Base-by-base conservation (phyloP, 208 protist species). In the Leptomonas seymouri region DNA sequence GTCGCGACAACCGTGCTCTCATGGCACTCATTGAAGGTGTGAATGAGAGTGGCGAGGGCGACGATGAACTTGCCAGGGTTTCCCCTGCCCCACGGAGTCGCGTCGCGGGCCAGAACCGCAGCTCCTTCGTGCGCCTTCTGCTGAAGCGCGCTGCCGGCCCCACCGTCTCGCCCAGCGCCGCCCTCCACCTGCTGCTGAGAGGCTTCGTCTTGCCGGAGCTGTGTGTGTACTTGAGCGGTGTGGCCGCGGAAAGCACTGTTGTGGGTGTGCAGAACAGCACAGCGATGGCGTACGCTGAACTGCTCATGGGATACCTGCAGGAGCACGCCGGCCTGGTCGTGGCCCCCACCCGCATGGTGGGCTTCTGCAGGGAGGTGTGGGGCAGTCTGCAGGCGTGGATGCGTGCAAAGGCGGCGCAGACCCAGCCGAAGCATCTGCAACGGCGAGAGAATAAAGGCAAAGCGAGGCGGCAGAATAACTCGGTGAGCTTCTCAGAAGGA, bases 191-290 rank as follows among this genome's bases (percentile, higher is more conserved):
- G 21, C 68, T 94, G 9, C 49, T 87, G n/a, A 58, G 77, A 16
- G 86, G 86, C 46, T 94, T 94, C 60, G 65, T 83, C 1, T 51
- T 94, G 16, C 82, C 87, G 6, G 89, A 94, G 74, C 50, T 94
- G 49, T 92, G 81, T 63, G 71, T 84, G 7, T 91, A 91, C 76
- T 49, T 92, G 16, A 79, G 82, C 58, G 78, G 84, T 39, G 83
- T 94, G 12, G 78, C 82, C 9, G 71, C 66, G 41, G 85, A 94
- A 60, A 92, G 84, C 16, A 57, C 67, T 20, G 78, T 80, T 55
- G 56, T 89, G 25, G 74, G 80, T 21, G 77, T 81, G 42, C 86
- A 90, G 50, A 85, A 69, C 69, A 58, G 74, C 21, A 56, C 63
- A 1, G 85, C 89, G 7, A 90, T 94, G 89, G 76, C 85, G 20